Conservation (phyloP, 495 filamentous ascomycete species). For the Penicillium salamii region DNA sequence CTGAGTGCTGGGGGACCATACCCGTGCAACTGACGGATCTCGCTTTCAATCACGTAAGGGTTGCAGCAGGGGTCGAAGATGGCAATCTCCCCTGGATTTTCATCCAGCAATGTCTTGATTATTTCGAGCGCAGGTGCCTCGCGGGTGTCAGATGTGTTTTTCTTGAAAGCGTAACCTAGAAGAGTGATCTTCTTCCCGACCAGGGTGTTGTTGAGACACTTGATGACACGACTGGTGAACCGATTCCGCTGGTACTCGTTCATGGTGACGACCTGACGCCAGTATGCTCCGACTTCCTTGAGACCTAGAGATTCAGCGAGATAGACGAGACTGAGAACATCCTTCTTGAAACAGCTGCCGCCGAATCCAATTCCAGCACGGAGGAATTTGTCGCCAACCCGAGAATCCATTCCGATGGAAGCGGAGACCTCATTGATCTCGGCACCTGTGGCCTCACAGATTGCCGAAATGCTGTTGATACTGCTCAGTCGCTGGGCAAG, state of each 20-base stretch:
- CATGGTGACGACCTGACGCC: conserved; percentile 64
- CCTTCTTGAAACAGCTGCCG: conserved; percentile 75
- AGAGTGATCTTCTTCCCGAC: conserved; percentile 67
- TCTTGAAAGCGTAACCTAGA: conserved; percentile 76
- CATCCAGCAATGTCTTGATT: conserved; percentile 58
- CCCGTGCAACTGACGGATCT: conserved; percentile 15
- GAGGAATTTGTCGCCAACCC: conserved; percentile 67
- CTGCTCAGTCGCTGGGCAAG: conserved; percentile 77
- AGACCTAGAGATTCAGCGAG: conserved; percentile 64
- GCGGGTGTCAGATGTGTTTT: conserved; percentile 70
- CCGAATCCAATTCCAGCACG: conserved; percentile 72
- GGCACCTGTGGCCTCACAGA: conserved; percentile 74
- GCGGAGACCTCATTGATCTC: conserved; percentile 66
- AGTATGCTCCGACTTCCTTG: conserved; percentile 69
- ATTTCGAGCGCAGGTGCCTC: conserved; percentile 67
- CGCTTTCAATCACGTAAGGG: conserved; percentile 33
- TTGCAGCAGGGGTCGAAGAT: conserved; percentile 69
- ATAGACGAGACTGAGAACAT: conserved; percentile 73
- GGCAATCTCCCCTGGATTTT: conserved; percentile 53
- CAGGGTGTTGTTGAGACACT: conserved; percentile 62
- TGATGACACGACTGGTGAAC: conserved; percentile 55
- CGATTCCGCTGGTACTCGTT: conserved; percentile 72
- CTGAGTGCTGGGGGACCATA: conserved; percentile 5
- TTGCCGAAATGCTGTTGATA: conserved; percentile 73
- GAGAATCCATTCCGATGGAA: conserved; percentile 63